Conservation (phyloP, 176 grass and related monocot species). For the maize (Zea mays) region DNA sequence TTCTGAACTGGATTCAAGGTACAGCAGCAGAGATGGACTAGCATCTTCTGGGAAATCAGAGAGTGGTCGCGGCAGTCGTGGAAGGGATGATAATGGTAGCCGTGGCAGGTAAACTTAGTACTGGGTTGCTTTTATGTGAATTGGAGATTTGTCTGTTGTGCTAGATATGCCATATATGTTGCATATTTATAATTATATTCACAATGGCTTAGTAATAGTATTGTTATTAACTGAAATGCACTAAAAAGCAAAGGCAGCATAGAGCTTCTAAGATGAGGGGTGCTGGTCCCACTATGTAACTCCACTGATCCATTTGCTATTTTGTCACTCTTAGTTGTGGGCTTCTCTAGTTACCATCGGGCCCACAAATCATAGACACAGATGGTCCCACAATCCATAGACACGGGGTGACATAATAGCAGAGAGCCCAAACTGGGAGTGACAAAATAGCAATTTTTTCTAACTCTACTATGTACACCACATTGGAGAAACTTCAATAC, state of each 20-base stretch:
- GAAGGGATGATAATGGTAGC: constrained; percentile 48
- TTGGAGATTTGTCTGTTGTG: not conserved
- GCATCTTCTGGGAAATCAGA: constrained; percentile 51
- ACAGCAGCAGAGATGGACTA: constrained; percentile 37
- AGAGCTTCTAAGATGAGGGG: too few species aligned
- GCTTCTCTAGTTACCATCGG: too few species aligned
- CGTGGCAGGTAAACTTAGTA: constrained; percentile 49
- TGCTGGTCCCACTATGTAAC: too few species aligned
- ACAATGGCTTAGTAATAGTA: not conserved
- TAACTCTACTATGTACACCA: too few species aligned
- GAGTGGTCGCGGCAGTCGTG: constrained; percentile 33
- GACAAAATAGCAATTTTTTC: too few species aligned
- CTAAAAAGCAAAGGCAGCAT: not conserved
- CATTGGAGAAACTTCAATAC: not conserved
- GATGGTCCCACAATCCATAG: too few species aligned
- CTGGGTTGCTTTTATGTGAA: not conserved
- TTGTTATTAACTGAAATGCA: not conserved
- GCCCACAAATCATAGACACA: too few species aligned
- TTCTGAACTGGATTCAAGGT: constrained; percentile 54
- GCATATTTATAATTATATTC: not conserved
- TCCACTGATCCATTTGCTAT: too few species aligned
- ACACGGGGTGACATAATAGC: too few species aligned
- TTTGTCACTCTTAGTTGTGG: too few species aligned
- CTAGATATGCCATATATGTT: not conserved
- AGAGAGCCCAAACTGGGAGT: too few species aligned